Percentiles rank a stretch among this genome's conserved stretches.
These are phyloP conservation scores for Aspergillus latus DNA, from an alignment of 2,329 filamentous ascomycete genomes.

Conservation along the genomic window DNA sequence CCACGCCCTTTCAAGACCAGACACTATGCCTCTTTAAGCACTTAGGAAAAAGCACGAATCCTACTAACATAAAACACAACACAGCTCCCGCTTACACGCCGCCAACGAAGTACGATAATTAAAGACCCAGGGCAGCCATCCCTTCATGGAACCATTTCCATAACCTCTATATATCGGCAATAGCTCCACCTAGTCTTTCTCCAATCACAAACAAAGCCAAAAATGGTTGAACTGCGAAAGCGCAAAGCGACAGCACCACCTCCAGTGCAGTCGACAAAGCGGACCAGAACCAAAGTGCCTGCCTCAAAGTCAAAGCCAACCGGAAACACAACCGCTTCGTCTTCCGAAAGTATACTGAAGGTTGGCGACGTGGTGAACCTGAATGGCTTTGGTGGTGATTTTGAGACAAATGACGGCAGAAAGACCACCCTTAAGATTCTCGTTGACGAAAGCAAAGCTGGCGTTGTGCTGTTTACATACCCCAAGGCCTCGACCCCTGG, in stretches of 20 bases:
- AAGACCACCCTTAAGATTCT: conserved; percentile 78
- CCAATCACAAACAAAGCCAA: background rate
- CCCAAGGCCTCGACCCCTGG: conserved; percentile 92
- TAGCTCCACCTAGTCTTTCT: too few species aligned
- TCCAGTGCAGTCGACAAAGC: conserved; percentile 37
- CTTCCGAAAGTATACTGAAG: conserved; percentile 24
- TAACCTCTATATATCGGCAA: too few species aligned
- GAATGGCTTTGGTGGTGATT: conserved; percentile 61
- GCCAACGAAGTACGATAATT: too few species aligned
- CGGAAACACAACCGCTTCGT: conserved; percentile 22
- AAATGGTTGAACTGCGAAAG: conserved; percentile 61
- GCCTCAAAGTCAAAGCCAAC: conserved; percentile 33
- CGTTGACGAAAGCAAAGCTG: conserved; percentile 76
- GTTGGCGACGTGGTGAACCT: conserved; percentile 56
- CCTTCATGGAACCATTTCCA: too few species aligned
- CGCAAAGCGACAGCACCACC: conserved; percentile 55
- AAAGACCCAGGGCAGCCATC: too few species aligned
- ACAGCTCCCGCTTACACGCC: too few species aligned
- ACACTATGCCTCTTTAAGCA: conserved; percentile 5
- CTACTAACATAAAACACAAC: too few species aligned
- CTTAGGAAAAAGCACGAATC: background rate
- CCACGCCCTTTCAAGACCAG: too few species aligned
- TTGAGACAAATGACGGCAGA: conserved; percentile 81
- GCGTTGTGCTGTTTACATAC: conserved; percentile 92
- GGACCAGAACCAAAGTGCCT: conserved; percentile 31